Conservation (phyloP, 2,329 filamentous ascomycete species). For the Phyllosticta ampelicida region DNA sequence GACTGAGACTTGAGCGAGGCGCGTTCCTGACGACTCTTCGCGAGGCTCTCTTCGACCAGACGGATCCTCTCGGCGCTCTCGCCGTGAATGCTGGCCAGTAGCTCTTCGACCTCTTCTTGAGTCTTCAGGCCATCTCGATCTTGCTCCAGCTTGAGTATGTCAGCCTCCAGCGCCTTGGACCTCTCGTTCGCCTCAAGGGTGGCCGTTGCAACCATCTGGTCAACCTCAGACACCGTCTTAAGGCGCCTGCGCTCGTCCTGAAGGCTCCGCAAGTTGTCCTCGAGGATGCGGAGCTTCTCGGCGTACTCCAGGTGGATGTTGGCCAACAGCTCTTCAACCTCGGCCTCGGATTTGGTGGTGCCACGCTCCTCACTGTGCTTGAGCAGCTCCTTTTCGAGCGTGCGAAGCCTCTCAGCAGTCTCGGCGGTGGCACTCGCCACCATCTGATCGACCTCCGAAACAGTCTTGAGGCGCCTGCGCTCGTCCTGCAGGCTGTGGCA, state of each 20-base stretch:
- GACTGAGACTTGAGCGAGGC: slow-evolving; percentile 4
- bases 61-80: neutral
- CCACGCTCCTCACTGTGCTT: neutral
- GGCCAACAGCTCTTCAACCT: slow-evolving; percentile 6
- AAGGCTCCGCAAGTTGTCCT: slow-evolving; percentile 4
- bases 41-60: neutral
- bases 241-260: slow-evolving; percentile 5
- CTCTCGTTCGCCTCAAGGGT: slow-evolving; percentile 2
- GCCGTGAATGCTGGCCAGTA: neutral
- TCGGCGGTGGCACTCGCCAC: neutral
- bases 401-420: neutral
- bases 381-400: neutral
- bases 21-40: slow-evolving; percentile 4
- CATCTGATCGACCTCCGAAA: neutral
- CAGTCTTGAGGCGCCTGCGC: neutral
- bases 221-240: slow-evolving; percentile 6
- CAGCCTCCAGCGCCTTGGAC: neutral
- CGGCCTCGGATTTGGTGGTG: neutral
- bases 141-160: slow-evolving; percentile 1
- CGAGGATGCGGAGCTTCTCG: slow-evolving; percentile 1
- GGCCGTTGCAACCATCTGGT: slow-evolving; percentile 1
- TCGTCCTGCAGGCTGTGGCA: neutral
- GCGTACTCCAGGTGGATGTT: slow-evolving; percentile 4
- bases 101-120: neutral
- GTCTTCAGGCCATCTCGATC: neutral